phyloP scores from a whole-genome alignment of 805 yeast species.

The Osmozyma mogii region DNA sequence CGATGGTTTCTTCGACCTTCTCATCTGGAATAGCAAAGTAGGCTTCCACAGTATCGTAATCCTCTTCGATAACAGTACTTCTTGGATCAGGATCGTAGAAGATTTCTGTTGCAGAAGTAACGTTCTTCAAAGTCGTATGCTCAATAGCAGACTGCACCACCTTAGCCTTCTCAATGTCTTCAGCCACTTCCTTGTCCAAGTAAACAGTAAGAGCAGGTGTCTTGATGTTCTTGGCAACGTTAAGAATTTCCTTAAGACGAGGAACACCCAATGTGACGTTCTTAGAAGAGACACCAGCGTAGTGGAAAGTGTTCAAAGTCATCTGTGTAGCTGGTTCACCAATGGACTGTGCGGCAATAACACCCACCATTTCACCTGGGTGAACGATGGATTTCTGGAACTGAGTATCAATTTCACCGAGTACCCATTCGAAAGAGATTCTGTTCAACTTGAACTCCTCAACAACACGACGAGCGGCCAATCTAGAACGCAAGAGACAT shows the following conservation, averaged over 20 bases:
- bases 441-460: conserved; percentile 83
- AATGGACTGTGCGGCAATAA: conserved; percentile 93
- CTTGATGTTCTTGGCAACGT: conserved; percentile 96
- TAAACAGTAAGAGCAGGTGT: conserved; percentile 99
- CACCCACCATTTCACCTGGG: conserved; percentile 99
- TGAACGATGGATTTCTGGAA: conserved; percentile 87
- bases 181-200: conserved; percentile 68
- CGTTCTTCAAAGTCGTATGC: conserved; percentile 90
- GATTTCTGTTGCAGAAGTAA: conserved; percentile 95
- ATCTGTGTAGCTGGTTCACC: conserved; percentile 98
- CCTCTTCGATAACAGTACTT: conserved; percentile 90
- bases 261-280: conserved; percentile 96
- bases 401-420: conserved; percentile 90
- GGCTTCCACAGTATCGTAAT: conserved; percentile 93
- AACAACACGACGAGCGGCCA: conserved; percentile 83
- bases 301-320: conserved; percentile 96
- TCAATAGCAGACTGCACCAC: conserved; percentile 94
- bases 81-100: conserved; percentile 98
- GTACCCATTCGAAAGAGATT: conserved; percentile 90
- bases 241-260: conserved; percentile 94
- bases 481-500: conserved; percentile 85
- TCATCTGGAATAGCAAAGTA: conserved; percentile 98
- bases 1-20: conserved; percentile 87
- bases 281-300: conserved; percentile 96
- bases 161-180: conserved; percentile 90